Conservation (phyloP, 768 basidiomycete species). For the Pleurotus giganteus region DNA sequence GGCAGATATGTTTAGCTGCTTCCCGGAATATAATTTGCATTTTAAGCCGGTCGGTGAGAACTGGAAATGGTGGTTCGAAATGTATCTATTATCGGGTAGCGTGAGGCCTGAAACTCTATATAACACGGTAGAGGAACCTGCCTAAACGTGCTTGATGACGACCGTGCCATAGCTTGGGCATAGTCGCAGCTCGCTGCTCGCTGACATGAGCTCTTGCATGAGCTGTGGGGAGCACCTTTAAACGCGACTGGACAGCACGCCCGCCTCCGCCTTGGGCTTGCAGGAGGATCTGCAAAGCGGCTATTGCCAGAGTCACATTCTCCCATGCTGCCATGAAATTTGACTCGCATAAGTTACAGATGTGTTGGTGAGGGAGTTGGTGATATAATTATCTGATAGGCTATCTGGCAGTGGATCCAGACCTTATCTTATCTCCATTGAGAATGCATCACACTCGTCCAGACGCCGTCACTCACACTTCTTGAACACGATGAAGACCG, state of each 20-base stretch:
- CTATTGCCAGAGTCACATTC: too few species aligned
- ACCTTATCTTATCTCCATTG: not conserved
- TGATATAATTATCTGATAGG: not conserved
- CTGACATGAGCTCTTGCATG: too few species aligned
- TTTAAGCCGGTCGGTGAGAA: not conserved
- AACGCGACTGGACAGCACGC: too few species aligned
- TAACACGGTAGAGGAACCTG: too few species aligned
- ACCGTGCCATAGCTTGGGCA: too few species aligned
- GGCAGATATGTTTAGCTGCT: not conserved
- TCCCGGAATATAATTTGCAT: not conserved
- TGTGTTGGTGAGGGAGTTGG: not conserved
- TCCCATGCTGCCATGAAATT: too few species aligned
- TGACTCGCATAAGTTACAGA: too few species aligned
- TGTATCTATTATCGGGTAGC: not conserved
- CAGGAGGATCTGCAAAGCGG: too few species aligned
- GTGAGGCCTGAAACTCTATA: not conserved
- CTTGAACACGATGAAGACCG: constrained; percentile 23
- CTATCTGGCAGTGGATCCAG: not conserved
- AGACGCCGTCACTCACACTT: not conserved
- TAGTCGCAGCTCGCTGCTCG: too few species aligned
- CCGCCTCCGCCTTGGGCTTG: too few species aligned
- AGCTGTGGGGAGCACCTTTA: too few species aligned
- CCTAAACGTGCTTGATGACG: too few species aligned
- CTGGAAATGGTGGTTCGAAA: not conserved
- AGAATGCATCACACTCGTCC: not conserved